Percentiles rank a stretch among this genome's conserved stretches.
phyloP scores from a whole-genome alignment of 2,329 filamentous ascomycete genomes.

The Colletotrichum echinochloae region DNA sequence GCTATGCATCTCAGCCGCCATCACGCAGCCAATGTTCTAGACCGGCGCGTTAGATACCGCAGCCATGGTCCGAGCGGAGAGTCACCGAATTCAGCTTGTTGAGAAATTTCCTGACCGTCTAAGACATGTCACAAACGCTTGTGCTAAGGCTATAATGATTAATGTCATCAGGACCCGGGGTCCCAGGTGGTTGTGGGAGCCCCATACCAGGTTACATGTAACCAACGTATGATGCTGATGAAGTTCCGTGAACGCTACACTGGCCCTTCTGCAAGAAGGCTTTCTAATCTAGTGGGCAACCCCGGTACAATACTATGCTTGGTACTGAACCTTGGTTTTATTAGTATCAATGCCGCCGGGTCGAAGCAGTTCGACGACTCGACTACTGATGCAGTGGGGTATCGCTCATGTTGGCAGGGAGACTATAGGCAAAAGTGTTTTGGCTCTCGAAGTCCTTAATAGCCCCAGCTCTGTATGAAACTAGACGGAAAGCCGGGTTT shows the following conservation, averaged over 20 bases:
- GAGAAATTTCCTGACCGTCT: neutral
- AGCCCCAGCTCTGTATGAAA: conserved; percentile 11
- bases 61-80: neutral
- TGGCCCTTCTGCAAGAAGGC: neutral
- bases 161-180: too few relatives aligned
- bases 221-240: neutral
- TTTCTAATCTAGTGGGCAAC: neutral
- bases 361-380: neutral
- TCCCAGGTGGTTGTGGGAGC: neutral
- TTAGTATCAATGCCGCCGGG: neutral
- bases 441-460: neutral
- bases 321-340: neutral
- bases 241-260: neutral
- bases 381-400: too few relatives aligned
- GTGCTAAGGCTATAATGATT: neutral
- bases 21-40: neutral
- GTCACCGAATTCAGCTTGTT: neutral
- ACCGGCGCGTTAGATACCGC: neutral
- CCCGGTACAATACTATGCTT: too few relatives aligned
- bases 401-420: conserved; percentile 8
- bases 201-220: too few relatives aligned
- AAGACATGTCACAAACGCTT: neutral
- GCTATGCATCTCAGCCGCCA: neutral
- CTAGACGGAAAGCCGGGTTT: neutral
- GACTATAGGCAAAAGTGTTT: neutral